Conservation (phyloP, 2,329 filamentous ascomycete species). For the Aspergillus brunneoviolaceus region DNA sequence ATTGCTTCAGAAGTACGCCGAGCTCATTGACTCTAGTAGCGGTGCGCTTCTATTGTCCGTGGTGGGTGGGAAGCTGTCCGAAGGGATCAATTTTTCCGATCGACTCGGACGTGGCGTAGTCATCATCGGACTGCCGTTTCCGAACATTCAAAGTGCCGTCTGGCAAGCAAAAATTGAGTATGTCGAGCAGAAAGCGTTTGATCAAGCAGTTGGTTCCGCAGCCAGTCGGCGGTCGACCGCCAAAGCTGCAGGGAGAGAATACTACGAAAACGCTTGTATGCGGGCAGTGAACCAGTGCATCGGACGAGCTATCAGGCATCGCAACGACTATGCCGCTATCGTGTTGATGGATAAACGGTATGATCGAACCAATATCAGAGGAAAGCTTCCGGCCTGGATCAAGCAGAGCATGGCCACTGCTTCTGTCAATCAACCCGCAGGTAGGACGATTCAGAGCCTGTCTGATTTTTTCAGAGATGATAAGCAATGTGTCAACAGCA, state of each 20-base stretch:
- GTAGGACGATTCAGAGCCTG: slow-evolving; percentile 29
- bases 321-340: slow-evolving; percentile 85
- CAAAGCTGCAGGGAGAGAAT: slow-evolving; percentile 64
- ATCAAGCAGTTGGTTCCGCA: slow-evolving; percentile 29
- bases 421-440: slow-evolving; percentile 24
- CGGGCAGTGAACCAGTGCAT: slow-evolving; percentile 96
- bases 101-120: slow-evolving; percentile 82
- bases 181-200: slow-evolving; percentile 63
- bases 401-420: slow-evolving; percentile 58
- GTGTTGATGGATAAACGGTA: slow-evolving; percentile 81
- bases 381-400: slow-evolving; percentile 90
- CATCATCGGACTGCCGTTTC: slow-evolving; percentile 89
- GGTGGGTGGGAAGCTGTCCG: slow-evolving; percentile 89
- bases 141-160: slow-evolving; percentile 82
- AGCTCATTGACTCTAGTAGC: slow-evolving; percentile 60
- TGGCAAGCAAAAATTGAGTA: slow-evolving; percentile 93
- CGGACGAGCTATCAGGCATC: slow-evolving; percentile 85
- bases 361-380: slow-evolving; percentile 67
- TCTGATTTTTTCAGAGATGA: slow-evolving; percentile 32
- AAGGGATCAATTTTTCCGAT: slow-evolving; percentile 98
- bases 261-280: slow-evolving; percentile 96
- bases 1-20: slow-evolving; percentile 70
- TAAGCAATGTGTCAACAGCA: neutral
- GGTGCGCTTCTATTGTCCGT: slow-evolving; percentile 86
- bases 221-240: slow-evolving; percentile 35